Conservation (phyloP, 371 early-diverging fungal species). For the Dichotomocladium elegans region DNA sequence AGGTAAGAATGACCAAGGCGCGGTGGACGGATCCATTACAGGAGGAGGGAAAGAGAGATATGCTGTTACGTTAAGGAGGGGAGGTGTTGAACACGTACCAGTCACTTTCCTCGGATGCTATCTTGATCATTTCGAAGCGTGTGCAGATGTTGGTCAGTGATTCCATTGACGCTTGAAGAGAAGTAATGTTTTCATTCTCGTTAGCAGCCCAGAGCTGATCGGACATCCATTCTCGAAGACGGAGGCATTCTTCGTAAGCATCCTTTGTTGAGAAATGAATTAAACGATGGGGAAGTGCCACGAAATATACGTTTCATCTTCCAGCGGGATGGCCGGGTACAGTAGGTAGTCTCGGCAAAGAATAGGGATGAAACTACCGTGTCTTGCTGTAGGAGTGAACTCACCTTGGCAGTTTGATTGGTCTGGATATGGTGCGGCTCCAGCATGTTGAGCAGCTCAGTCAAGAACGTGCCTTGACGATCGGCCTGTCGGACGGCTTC, state of each 20-base stretch:
- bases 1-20: too few relatives aligned
- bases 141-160: constrained; percentile 18
- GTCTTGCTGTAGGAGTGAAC: too few relatives aligned
- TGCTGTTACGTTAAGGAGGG: not conserved
- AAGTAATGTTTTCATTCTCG: constrained; percentile 28
- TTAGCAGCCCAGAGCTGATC: constrained; percentile 40
- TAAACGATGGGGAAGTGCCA: not conserved
- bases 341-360: too few relatives aligned
- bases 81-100: constrained; percentile 8
- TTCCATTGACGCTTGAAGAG: constrained; percentile 28
- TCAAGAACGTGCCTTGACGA: constrained; percentile 24
- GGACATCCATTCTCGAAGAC: constrained; percentile 32
- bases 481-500: constrained; percentile 27
- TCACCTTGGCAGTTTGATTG: constrained; percentile 39
- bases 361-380: too few relatives aligned
- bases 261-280: constrained; percentile 20
- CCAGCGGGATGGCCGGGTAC: too few relatives aligned
- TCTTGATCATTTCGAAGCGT: constrained; percentile 33
- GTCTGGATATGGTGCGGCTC: constrained; percentile 28
- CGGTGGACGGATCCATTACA: too few relatives aligned
- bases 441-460: constrained; percentile 28
- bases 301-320: not conserved
- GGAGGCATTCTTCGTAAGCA: constrained; percentile 32
- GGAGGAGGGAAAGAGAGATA: too few relatives aligned
- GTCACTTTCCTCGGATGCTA: constrained; percentile 15